Evolutionary conservation across 345 rosid genomes (phyloP), one percentile per base, ranked within the genome.

Genomic region (Chamaenerion angustifolium): DNA sequence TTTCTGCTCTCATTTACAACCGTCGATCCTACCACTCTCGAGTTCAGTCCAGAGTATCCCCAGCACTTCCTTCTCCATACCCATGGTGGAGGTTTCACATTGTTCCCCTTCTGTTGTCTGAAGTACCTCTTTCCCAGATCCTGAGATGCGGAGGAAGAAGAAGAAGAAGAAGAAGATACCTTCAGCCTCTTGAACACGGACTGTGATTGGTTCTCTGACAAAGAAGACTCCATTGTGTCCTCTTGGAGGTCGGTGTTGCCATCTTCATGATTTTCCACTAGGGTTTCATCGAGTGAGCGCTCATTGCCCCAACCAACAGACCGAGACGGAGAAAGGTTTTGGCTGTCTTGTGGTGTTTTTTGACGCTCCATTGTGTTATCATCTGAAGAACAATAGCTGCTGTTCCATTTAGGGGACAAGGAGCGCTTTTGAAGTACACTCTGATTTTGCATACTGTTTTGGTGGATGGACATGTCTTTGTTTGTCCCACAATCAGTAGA

Each of bases 121-220:
- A 81, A 88, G 77, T 79, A 83, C 69, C 80, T 77, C 58, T 57
- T 79, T 48, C 90, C 85, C 69, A 88, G 56, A 71, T 79, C 90
- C 43, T 62, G 56, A 1, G 82, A 68, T 14, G 71, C 2, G 2
- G 27, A 23, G 2, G 27, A 23, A 5, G n/a, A n/a, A 4, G 25
- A 21, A 21, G 25, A 21, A 21, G 37, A 31, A 31, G 37, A 31
- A 31, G 37, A 31, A 31, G 37, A 63, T 42, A 57, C 81, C 67
- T 74, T 79, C 54, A 60, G 64, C 49, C 86, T 69, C 67, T 73
- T 87, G 19, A 55, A 57, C 19, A 42, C 42, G 19, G 40, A 27
- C 46, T 56, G 1, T 42, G 60, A 74, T 21, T 65, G 79, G 60
- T 41, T 52, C 6, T 64, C 56, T 16, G 55, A 64, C 54, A 57